phyloP scores from a whole-genome alignment of 352 stramenopile species.

The Globisporangium recalcitrans region DNA sequence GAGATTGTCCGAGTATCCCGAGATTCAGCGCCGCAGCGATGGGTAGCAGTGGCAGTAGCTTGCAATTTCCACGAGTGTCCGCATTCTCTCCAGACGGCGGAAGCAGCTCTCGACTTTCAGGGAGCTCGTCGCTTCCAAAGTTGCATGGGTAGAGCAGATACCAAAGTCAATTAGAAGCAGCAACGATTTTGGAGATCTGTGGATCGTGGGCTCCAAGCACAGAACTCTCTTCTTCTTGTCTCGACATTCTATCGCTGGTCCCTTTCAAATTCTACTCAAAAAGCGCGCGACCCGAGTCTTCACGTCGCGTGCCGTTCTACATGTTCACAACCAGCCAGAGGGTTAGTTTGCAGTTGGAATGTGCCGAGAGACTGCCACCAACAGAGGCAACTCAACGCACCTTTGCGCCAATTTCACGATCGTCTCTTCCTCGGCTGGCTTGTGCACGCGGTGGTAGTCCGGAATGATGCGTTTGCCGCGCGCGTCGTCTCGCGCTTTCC shows the following conservation, averaged over 20 bases:
- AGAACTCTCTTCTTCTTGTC: no score
- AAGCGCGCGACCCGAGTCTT: slow-evolving; percentile 17
- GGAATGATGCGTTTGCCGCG: slow-evolving; percentile 64
- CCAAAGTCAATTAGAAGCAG: background rate
- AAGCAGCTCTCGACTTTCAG: slow-evolving; percentile 2
- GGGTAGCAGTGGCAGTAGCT: background rate
- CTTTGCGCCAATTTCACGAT: slow-evolving; percentile 43
- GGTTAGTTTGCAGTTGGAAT: background rate
- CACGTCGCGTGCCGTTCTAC: slow-evolving; percentile 10
- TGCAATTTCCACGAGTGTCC: background rate
- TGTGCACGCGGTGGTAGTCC: slow-evolving; percentile 70
- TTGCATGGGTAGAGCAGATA: slow-evolving; percentile 5
- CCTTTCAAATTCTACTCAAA: slow-evolving; percentile 13
- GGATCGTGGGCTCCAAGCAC: no score
- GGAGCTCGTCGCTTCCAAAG: slow-evolving; percentile 14
- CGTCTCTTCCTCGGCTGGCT: slow-evolving; percentile 31
- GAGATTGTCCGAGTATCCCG: background rate
- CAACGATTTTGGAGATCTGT: slow-evolving; percentile 9
- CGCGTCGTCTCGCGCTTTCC: slow-evolving; percentile 67
- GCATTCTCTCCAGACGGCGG: background rate
- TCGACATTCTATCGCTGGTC: background rate
- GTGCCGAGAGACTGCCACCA: background rate
- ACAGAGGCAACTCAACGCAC: slow-evolving; percentile 19
- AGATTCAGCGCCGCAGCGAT: background rate
- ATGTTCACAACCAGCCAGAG: background rate